Percentiles rank a stretch among this genome's conserved stretches.
Evolutionary conservation across 352 stramenopile genomes (phyloP).

Genomic region (Pythium myriotylum): DNA sequence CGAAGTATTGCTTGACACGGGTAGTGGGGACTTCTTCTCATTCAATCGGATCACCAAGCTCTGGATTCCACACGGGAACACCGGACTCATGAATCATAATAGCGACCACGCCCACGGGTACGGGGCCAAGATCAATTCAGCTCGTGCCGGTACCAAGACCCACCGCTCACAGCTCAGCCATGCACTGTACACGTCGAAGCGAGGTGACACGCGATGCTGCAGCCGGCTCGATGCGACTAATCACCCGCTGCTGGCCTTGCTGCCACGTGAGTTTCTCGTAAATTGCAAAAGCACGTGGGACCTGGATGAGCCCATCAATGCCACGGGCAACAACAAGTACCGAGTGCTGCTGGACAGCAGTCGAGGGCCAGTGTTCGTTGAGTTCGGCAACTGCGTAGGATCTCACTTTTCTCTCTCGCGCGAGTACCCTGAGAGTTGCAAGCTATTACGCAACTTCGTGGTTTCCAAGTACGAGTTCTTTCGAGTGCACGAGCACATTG

Average conservation of each 20-base stretch:
- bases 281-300: conserved; percentile 83
- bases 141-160: conserved; percentile 55
- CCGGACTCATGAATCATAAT: conserved; percentile 64
- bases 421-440: conserved; percentile 57
- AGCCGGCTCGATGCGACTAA: conserved; percentile 54
- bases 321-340: conserved; percentile 75
- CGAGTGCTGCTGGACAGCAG: conserved; percentile 78
- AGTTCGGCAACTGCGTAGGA: conserved; percentile 82
- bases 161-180: conserved; percentile 39
- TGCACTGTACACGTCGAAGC: conserved; percentile 47
- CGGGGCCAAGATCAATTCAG: conserved; percentile 60
- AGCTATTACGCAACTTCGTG: conserved; percentile 61
- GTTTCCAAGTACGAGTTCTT: conserved; percentile 62
- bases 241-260: conserved; percentile 40
- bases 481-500: conserved; percentile 69
- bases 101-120: conserved; percentile 63
- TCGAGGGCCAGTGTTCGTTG: conserved; percentile 74
- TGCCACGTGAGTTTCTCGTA: conserved; percentile 54
- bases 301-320: conserved; percentile 74
- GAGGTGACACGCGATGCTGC: conserved; percentile 69
- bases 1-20: conserved; percentile 68
- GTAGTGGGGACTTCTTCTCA: conserved; percentile 72
- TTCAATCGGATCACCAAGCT: conserved; percentile 35
- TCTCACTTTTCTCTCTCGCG: conserved; percentile 58
- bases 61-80: conserved; percentile 80